These are phyloP conservation scores for Triglochin maritima DNA, from an alignment of 106 monocot species.

Conservation along the genomic window DNA sequence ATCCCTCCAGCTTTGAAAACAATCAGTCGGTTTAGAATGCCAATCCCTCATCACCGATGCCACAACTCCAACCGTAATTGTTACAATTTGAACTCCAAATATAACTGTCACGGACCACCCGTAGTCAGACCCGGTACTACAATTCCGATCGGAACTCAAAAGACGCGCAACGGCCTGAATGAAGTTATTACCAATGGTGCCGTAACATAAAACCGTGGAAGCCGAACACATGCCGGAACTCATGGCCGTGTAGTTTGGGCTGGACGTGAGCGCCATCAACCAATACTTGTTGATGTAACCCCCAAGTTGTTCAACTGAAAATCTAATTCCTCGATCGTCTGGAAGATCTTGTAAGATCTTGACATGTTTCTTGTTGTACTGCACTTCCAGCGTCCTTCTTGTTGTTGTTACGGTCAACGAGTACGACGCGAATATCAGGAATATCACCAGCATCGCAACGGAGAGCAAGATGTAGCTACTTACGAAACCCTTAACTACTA, in stretches of 20 bases:
- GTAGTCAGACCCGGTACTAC: conserved; percentile 2
- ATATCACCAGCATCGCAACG: conserved; percentile 1
- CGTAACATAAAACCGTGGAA: neutral
- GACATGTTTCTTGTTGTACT: neutral
- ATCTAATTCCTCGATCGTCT: neutral
- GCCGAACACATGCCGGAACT: conserved; percentile 3
- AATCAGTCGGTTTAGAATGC: neutral
- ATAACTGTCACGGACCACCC: neutral
- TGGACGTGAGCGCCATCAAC: conserved; percentile 12
- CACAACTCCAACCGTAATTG: neutral
- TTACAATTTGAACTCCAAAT: neutral
- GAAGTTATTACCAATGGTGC: neutral
- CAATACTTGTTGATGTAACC: conserved; percentile 6
- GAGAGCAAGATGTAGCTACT: neutral
- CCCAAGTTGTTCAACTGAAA: neutral
- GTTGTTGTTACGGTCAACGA: neutral
- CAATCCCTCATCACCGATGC: neutral
- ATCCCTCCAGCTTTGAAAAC: neutral
- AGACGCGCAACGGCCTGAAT: neutral
- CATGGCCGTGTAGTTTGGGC: conserved; percentile 2
- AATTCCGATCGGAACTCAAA: neutral
- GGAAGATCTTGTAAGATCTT: neutral
- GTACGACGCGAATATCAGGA: conserved; percentile 4
- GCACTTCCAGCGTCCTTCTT: neutral
- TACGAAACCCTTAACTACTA: conserved; percentile 4